Conservation (phyloP, 345 rosid species). For the Eutrema japonicum region DNA sequence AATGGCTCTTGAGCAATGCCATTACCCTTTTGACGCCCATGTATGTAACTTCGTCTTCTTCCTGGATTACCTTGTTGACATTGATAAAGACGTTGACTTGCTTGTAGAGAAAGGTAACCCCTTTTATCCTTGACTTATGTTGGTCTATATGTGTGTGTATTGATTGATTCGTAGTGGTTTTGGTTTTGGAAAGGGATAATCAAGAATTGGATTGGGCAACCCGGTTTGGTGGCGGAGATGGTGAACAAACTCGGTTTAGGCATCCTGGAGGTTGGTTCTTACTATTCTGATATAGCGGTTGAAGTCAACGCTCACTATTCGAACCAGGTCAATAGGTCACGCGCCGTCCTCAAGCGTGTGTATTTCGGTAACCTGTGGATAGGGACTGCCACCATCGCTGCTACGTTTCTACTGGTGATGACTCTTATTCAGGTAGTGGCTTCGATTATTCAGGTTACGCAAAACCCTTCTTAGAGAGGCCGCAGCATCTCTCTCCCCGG, state of each 20-base stretch:
- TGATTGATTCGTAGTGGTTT: background rate
- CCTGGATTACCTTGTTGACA: slow-evolving; percentile 5
- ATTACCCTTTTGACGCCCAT: background rate
- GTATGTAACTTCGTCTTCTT: slow-evolving; percentile 11
- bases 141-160: background rate
- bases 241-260: slow-evolving; percentile 35
- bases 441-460: background rate
- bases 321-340: background rate
- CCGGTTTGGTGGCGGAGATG: slow-evolving; percentile 18
- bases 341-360: slow-evolving; percentile 8
- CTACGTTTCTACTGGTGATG: background rate
- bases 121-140: background rate
- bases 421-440: background rate
- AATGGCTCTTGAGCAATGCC: slow-evolving; percentile 24
- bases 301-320: background rate
- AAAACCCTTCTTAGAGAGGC: background rate
- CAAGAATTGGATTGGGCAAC: slow-evolving; percentile 9
- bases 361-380: slow-evolving; percentile 12
- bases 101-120: slow-evolving; percentile 1
- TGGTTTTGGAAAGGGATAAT: background rate
- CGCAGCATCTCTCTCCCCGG: no score
- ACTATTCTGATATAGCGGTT: background rate
- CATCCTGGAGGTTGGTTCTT: background rate
- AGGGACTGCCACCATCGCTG: slow-evolving; percentile 25
- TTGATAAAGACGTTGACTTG: slow-evolving; percentile 10